Base-by-base conservation (phyloP, 2,329 filamentous ascomycete genomes). In the Pseudogymnoascus sp. region DNA sequence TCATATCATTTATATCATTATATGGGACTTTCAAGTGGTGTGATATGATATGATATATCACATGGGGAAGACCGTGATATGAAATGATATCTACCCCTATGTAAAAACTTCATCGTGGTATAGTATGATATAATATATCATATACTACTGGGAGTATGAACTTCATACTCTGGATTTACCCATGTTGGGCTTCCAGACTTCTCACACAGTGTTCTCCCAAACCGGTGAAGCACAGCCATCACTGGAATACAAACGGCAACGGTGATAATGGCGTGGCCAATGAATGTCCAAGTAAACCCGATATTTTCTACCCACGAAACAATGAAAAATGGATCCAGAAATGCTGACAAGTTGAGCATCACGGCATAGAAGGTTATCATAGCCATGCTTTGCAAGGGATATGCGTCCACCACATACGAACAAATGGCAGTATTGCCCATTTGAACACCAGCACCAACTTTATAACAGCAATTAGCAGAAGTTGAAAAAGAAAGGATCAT, bases 331-430 rank as follows among this genome's bases (percentile, higher is more conserved):
- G 68, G 69, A 35, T 63, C 59, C 29, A 62, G 60, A 36, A 66
- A 66, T 36, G 65, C 64, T 29, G 63, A 66, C 15, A 65, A 29
- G 66, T 83, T 84, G 39, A 83, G 74, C 55, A 82, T 74, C 3
- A 83, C 80, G 7, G 78, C 75, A 67, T 83, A 84, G 67, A 83
- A 84, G 7, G 78, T 81, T 31, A 83, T 76, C 39, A 81, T 74
- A 41, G 79, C 79, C 69, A 81, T 84, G 39, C 78, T 79, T 67
- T 84, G 80, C 12, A 80, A 69, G 0, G 81, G 81, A 68, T 84
- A 84, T 44, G 75, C 76, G 67, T 85, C 82, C 31, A 84, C 77
- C 12, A 84, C 75, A 67, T 84, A 84, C 5, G 77, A 75, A 48
- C 76, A 79, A 9, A 80, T 71, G 2, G 78, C 77, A 0, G 81